phyloP scores from a whole-genome alignment of 805 yeast species.

The Kazachstania psychrophila region DNA sequence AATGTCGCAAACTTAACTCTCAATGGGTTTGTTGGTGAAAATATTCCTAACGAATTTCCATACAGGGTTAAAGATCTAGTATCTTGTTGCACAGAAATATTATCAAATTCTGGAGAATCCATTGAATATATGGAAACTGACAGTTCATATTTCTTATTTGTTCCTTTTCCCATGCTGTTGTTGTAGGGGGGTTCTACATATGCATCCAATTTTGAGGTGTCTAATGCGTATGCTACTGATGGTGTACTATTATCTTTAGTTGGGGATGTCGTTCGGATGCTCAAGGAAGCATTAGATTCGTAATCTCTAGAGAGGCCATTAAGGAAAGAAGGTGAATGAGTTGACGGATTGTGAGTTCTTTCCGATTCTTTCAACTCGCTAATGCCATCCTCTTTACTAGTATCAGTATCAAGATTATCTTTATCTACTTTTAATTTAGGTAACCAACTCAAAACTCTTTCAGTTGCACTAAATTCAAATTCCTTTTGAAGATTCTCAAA shows the following conservation, averaged over 20 bases:
- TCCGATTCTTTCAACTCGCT: too few relatives aligned
- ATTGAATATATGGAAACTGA: conserved; percentile 3
- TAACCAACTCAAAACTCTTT: conserved; percentile 23
- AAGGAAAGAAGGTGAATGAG: too few relatives aligned
- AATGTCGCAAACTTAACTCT: conserved; percentile 30
- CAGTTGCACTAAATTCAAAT: conserved; percentile 20
- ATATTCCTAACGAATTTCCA: conserved; percentile 36
- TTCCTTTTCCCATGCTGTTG: conserved; percentile 2
- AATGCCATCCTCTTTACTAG: too few relatives aligned
- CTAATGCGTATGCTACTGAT: too few relatives aligned
- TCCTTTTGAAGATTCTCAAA: conserved; percentile 26
- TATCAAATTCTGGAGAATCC: conserved; percentile 18
- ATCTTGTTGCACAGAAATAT: conserved; percentile 5
- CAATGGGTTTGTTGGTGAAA: conserved; percentile 32
- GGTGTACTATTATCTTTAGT: neutral
- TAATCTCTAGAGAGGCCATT: too few relatives aligned
- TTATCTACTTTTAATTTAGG: conserved; percentile 12
- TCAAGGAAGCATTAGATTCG: too few relatives aligned
- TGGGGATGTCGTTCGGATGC: conserved; percentile 1
- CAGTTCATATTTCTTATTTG: neutral
- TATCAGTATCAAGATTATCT: conserved; percentile 2
- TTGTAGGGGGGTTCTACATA: too few relatives aligned
- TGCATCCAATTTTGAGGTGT: too few relatives aligned
- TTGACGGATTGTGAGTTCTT: too few relatives aligned
- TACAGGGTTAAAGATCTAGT: conserved; percentile 22